Conservation (phyloP, 2,329 filamentous ascomycete species). For the Venturia carpophila region DNA sequence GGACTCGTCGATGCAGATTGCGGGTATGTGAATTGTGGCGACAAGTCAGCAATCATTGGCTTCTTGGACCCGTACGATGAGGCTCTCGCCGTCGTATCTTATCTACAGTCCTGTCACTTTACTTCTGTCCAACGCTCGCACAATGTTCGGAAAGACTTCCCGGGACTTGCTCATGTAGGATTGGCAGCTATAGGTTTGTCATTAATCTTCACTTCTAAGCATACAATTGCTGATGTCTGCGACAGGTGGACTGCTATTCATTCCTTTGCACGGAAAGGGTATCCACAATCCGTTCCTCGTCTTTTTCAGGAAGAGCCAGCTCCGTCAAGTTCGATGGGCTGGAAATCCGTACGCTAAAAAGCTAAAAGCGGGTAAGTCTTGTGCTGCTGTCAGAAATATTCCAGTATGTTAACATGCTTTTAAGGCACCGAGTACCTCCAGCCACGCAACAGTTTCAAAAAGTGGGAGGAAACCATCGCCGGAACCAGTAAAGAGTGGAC, state of each 20-base stretch:
- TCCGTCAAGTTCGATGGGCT: constrained; percentile 1
- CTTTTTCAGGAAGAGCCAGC: constrained; percentile 4
- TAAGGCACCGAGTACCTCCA: neutral
- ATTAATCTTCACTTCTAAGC: too few species aligned
- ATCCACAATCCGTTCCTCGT: constrained; percentile 1
- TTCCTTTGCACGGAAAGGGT: neutral
- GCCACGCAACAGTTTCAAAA: constrained; percentile 12
- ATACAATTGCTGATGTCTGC: neutral
- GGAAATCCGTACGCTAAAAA: constrained; percentile 6
- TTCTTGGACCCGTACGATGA: neutral
- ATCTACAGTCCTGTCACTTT: constrained; percentile 3
- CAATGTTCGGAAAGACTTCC: constrained; percentile 3
- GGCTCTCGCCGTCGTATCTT: neutral
- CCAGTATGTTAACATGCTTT: neutral
- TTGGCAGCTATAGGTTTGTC: neutral
- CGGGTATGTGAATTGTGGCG: neutral
- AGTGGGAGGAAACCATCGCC: constrained; percentile 11
- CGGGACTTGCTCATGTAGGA: neutral
- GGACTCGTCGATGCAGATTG: neutral
- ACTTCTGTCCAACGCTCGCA: neutral
- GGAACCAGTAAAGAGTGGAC: constrained; percentile 8
- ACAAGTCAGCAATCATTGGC: neutral
- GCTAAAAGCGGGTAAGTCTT: neutral
- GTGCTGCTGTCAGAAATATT: neutral
- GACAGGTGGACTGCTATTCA: neutral